These are phyloP conservation scores for Nelumbo lutea DNA, from an alignment of 164 flowering plant species.

Conservation along the genomic window DNA sequence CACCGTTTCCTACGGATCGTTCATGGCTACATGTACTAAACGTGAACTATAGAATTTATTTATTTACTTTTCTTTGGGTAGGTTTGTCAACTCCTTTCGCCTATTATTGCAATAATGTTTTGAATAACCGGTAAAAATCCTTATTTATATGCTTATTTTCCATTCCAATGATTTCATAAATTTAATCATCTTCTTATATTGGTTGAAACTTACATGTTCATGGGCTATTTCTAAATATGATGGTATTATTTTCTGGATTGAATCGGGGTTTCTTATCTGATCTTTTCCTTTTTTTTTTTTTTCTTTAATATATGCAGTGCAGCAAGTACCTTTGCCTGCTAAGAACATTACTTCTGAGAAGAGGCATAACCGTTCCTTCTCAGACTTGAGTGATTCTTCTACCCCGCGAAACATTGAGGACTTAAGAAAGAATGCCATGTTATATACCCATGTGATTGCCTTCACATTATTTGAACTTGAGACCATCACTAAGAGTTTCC, in stretches of 20 bases:
- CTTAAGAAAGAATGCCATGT: conserved; percentile 53
- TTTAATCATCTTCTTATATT: no score
- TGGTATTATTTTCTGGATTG: neutral
- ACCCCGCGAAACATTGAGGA: conserved; percentile 60
- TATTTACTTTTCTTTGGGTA: no score
- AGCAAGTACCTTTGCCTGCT: conserved; percentile 44
- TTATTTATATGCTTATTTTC: no score
- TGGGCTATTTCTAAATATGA: no score
- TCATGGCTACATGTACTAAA: no score
- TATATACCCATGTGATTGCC: conserved; percentile 77
- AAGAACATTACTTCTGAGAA: conserved; percentile 35
- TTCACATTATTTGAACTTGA: conserved; percentile 88
- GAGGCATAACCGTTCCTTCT: conserved; percentile 64
- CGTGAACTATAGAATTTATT: no score
- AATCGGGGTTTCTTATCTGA: conserved; percentile 7
- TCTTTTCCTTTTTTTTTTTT: neutral
- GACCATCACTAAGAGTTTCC: conserved; percentile 96
- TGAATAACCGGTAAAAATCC: no score
- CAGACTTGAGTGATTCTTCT: conserved; percentile 84
- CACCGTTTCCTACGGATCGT: no score
- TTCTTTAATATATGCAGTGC: conserved; percentile 35
- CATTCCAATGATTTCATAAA: no score
- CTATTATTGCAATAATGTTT: no score
- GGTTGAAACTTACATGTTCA: no score
- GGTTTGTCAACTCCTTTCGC: no score